Conservation (phyloP, 2,329 filamentous ascomycete species). For the Sphaerulina musiva region DNA sequence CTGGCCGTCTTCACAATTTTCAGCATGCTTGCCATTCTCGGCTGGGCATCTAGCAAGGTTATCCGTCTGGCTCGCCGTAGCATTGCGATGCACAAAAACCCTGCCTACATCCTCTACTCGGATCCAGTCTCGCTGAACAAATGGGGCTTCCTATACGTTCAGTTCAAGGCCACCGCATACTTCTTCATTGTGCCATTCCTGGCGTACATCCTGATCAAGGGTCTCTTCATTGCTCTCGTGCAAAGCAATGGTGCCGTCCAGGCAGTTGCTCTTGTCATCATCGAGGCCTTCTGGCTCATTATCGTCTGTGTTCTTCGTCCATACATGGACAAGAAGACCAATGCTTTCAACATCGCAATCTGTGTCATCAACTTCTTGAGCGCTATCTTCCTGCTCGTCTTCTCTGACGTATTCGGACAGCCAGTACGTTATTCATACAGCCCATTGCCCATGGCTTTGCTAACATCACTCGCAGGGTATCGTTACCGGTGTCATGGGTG, state of each 20-base stretch:
- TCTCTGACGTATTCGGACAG: constrained; percentile 78
- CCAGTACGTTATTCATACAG: constrained; percentile 49
- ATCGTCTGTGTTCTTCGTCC: constrained; percentile 73
- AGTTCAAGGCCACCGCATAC: constrained; percentile 91
- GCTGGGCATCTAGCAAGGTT: constrained; percentile 84
- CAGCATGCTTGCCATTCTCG: constrained; percentile 68
- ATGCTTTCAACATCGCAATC: constrained; percentile 92
- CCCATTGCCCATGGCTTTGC: constrained; percentile 1
- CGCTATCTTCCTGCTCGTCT: constrained; percentile 80
- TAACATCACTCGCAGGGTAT: constrained; percentile 47
- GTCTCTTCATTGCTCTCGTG: constrained; percentile 77
- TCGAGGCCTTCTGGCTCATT: constrained; percentile 74
- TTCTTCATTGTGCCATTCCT: constrained; percentile 84
- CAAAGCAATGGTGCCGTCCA: constrained; percentile 67
- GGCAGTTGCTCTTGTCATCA: constrained; percentile 72
- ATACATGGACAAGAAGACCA: constrained; percentile 99
- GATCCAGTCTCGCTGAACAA: constrained; percentile 92
- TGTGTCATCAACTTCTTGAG: constrained; percentile 85
- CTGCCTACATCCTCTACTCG: constrained; percentile 93
- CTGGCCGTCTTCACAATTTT: constrained; percentile 85
- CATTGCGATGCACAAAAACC: constrained; percentile 87
- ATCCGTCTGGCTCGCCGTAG: constrained; percentile 83
- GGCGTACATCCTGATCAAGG: constrained; percentile 74
- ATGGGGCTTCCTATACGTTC: constrained; percentile 96
- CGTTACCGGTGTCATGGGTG: constrained; percentile 80